Conservation (phyloP, 257 asterid genomes). For the Solanum habrochaites region DNA sequence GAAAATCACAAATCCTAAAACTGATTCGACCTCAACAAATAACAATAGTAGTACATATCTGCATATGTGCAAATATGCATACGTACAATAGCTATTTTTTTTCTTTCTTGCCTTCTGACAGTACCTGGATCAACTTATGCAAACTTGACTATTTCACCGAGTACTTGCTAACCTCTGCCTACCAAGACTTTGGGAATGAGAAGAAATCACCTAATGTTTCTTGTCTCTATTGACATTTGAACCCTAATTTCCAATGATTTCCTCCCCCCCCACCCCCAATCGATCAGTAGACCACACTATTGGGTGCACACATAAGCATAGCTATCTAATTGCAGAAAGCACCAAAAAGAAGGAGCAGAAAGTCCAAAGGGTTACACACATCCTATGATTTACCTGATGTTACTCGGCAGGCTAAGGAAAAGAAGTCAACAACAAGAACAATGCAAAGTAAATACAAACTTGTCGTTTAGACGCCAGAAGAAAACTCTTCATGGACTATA, state of each 20-base stretch:
- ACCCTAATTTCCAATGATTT: not conserved
- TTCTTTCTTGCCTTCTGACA: not conserved
- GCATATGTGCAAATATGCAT: not conserved
- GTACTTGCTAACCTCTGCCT: not conserved
- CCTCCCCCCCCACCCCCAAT: too few species aligned
- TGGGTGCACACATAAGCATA: not conserved
- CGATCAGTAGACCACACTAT: not conserved
- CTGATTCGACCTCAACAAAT: not conserved
- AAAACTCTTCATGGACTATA: not conserved
- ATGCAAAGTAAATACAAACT: not conserved
- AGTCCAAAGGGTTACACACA: too few species aligned
- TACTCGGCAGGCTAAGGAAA: not conserved
- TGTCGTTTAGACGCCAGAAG: not conserved
- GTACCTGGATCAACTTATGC: not conserved
- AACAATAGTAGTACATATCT: not conserved
- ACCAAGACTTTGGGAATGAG: not conserved
- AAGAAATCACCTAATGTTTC: not conserved
- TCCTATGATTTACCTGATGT: not conserved
- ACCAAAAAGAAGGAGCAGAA: too few species aligned
- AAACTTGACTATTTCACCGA: not conserved
- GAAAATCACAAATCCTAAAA: not conserved
- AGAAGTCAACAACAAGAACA: not conserved
- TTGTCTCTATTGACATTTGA: not conserved
- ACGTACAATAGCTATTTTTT: not conserved
- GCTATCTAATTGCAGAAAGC: not conserved